Evolutionary conservation across 495 filamentous ascomycete species (phyloP).

Genomic region (Penicillium bialowiezense): DNA sequence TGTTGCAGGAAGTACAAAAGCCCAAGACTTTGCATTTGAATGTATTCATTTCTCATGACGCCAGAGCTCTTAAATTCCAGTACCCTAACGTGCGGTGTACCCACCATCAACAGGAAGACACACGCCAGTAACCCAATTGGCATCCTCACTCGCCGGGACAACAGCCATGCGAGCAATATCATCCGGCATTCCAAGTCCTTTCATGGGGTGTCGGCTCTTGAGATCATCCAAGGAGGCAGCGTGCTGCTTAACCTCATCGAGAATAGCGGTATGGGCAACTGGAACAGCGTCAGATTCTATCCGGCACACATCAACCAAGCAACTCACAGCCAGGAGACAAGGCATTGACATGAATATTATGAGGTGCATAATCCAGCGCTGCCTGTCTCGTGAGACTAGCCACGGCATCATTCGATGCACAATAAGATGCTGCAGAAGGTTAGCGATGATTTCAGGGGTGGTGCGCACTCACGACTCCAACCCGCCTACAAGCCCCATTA

Average conservation of each 20-base stretch:
- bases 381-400: constrained; percentile 46
- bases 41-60: too few relatives aligned
- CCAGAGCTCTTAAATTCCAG: too few relatives aligned
- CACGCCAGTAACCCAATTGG: constrained; percentile 43
- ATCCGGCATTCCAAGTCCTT: constrained; percentile 39
- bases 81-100: constrained; percentile 41
- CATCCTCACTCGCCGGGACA: constrained; percentile 51
- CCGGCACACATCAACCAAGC: too few relatives aligned
- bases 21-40: too few relatives aligned
- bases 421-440: constrained; percentile 39
- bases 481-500: constrained; percentile 43
- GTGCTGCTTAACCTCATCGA: constrained; percentile 20
- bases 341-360: constrained; percentile 54
- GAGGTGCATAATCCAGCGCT: constrained; percentile 49
- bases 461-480: too few relatives aligned
- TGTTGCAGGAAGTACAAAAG: too few relatives aligned
- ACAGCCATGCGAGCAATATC: constrained; percentile 51
- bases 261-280: constrained; percentile 33
- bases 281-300: constrained; percentile 9
- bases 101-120: constrained; percentile 52
- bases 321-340: constrained; percentile 56
- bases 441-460: too few relatives aligned
- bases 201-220: constrained; percentile 34
- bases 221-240: constrained; percentile 22
- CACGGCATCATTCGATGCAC: constrained; percentile 51